Conservation (phyloP, 768 basidiomycete species). For the Lactarius quietus region DNA sequence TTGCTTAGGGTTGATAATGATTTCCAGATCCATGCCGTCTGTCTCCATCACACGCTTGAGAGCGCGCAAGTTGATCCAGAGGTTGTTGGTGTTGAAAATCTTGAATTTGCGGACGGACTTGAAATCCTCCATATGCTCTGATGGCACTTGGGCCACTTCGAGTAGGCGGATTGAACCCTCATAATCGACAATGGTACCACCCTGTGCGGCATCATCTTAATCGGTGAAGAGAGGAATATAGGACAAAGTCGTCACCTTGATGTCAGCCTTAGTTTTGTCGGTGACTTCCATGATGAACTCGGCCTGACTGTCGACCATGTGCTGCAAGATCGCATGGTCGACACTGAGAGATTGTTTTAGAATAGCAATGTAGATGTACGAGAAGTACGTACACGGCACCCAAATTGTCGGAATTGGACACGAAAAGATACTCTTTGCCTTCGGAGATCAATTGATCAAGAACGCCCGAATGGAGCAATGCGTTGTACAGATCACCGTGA, state of each 20-base stretch:
- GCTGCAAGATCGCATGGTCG: constrained; percentile 60
- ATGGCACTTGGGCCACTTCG: constrained; percentile 73
- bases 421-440: constrained; percentile 76
- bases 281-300: constrained; percentile 78
- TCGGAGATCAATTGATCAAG: constrained; percentile 64
- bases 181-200: constrained; percentile 67
- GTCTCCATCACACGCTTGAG: constrained; percentile 73
- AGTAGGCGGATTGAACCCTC: constrained; percentile 65
- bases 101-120: constrained; percentile 76
- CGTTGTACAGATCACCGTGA: constrained; percentile 74
- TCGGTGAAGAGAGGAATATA: neutral
- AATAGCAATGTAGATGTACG: constrained; percentile 10
- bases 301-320: constrained; percentile 61
- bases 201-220: constrained; percentile 30
- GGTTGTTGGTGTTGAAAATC: constrained; percentile 73
- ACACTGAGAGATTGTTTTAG: constrained; percentile 40
- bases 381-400: constrained; percentile 51
- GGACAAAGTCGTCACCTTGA: constrained; percentile 41
- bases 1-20: constrained; percentile 72
- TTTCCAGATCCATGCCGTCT: constrained; percentile 69
- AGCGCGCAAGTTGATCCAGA: constrained; percentile 55
- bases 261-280: constrained; percentile 80
- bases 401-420: constrained; percentile 75
- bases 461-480: constrained; percentile 66
- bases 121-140: constrained; percentile 72